These are phyloP conservation scores for Nicotiana otophora DNA, from an alignment of 257 asterid genomes.

Conservation along the genomic window DNA sequence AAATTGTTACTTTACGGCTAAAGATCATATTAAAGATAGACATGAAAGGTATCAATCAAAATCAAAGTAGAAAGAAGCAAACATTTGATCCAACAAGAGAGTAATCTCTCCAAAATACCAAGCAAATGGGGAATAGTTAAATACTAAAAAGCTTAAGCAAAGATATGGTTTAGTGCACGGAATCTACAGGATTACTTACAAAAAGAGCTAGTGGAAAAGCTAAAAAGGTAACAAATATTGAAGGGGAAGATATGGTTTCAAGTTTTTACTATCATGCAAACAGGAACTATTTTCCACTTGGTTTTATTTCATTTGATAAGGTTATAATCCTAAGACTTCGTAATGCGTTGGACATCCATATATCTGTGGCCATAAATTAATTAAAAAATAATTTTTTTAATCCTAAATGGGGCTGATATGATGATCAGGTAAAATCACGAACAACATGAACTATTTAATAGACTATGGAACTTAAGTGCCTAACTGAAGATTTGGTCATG, in stretches of 20 bases:
- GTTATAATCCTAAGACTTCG: background rate
- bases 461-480: background rate
- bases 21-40: background rate
- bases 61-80: background rate
- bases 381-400: too few relatives aligned
- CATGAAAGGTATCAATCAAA: background rate
- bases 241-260: background rate
- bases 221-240: background rate
- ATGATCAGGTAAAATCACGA: background rate
- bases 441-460: background rate
- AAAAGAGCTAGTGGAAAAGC: background rate
- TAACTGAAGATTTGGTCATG: background rate
- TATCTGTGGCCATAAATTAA: too few relatives aligned
- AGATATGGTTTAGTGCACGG: background rate
- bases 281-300: background rate
- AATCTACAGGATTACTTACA: background rate
- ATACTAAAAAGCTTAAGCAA: background rate
- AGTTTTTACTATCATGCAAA: too few relatives aligned
- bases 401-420: background rate
- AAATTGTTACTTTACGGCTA: background rate
- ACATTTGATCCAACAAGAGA: background rate
- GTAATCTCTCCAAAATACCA: background rate
- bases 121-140: background rate
- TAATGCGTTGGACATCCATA: too few relatives aligned
- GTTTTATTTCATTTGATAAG: too few relatives aligned